phyloP scores from a whole-genome alignment of 306 rosid species.

The Glycine soja region DNA sequence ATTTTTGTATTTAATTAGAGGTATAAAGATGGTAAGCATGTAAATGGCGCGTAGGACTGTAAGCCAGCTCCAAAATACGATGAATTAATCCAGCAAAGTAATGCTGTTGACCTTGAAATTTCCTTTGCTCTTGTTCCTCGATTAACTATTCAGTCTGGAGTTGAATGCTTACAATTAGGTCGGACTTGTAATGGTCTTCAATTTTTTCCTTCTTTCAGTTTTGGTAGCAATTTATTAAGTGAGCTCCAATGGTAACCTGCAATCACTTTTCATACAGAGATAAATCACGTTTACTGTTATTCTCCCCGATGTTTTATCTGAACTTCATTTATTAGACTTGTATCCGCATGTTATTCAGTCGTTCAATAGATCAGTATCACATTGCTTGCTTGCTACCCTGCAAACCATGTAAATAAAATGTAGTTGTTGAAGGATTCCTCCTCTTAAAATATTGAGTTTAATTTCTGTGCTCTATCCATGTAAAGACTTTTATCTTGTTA shows the following conservation, averaged over 20 bases:
- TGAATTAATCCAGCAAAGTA: background rate
- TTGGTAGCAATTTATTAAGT: background rate
- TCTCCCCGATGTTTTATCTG: background rate
- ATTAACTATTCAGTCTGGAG: background rate
- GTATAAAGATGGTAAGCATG: slow-evolving; percentile 23
- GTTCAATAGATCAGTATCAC: background rate
- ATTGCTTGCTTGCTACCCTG: no score
- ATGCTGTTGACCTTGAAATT: slow-evolving; percentile 26
- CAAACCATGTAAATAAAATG: no score
- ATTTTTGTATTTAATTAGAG: slow-evolving; percentile 24
- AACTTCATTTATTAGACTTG: background rate
- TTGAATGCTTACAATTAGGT: background rate
- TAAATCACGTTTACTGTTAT: background rate
- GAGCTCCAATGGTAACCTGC: background rate
- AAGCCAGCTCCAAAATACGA: slow-evolving; percentile 13
- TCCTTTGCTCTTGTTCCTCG: background rate
- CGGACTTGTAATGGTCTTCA: background rate
- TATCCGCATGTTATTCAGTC: background rate
- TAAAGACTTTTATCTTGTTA: no score
- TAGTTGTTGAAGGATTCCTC: no score
- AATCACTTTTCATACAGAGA: background rate
- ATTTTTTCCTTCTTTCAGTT: slow-evolving; percentile 4
- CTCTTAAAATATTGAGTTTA: no score
- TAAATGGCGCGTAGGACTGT: slow-evolving; percentile 34
- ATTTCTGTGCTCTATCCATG: no score